Conservation (phyloP, 148 eudicot species). For the Gaultheria prostrata region DNA sequence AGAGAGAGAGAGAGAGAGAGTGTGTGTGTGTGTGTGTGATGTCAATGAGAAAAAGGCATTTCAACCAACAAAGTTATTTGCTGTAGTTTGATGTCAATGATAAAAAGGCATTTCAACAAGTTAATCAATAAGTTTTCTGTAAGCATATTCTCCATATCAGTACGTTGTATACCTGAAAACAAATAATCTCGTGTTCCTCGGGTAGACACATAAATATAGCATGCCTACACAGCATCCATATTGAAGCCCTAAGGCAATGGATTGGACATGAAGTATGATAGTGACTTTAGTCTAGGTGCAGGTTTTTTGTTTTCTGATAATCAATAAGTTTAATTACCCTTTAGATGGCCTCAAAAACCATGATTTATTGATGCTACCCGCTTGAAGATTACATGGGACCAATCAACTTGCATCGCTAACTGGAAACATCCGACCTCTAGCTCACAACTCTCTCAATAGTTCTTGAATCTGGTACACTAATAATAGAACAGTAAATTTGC, state of each 20-base stretch:
- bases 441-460: background rate
- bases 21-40: too few relatives aligned
- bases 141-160: background rate
- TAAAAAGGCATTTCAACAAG: background rate
- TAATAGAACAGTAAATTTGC: background rate
- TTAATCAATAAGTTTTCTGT: too few relatives aligned
- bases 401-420: background rate
- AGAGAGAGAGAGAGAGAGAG: background rate
- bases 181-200: background rate
- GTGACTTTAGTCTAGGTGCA: background rate
- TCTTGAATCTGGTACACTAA: background rate
- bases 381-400: background rate
- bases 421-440: background rate
- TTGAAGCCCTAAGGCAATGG: background rate
- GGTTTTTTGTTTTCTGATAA: background rate
- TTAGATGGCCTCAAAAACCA: background rate
- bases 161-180: background rate
- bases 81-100: background rate
- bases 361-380: background rate
- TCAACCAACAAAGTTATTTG: too few relatives aligned
- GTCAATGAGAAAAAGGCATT: background rate
- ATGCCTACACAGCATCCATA: background rate
- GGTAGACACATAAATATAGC: background rate
- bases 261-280: constrained; percentile 8
- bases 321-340: background rate